These are phyloP conservation scores for Malassezia furfur DNA, from an alignment of 1,284 basidiomycete genomes.

Conservation along the genomic window DNA sequence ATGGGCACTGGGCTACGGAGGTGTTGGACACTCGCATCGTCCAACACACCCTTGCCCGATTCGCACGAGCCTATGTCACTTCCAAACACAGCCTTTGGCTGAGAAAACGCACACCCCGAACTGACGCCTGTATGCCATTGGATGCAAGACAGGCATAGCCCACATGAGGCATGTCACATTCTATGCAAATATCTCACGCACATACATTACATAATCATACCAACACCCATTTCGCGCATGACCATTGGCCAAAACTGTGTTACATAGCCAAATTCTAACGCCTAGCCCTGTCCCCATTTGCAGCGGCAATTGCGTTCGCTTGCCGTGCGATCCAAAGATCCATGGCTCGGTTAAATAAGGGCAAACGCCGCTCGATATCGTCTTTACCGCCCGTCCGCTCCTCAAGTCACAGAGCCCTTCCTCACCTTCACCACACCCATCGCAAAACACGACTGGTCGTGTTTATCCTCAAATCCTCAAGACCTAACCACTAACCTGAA, in stretches of 20 bases:
- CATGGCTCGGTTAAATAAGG: too few relatives aligned
- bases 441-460: slow-evolving; percentile 17
- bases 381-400: slow-evolving; percentile 1
- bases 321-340: too few relatives aligned
- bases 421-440: slow-evolving; percentile 6
- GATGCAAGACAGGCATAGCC: neutral
- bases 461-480: slow-evolving; percentile 5
- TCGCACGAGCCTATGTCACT: neutral
- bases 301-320: too few relatives aligned
- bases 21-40: slow-evolving; percentile 6
- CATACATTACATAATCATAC: slow-evolving; percentile 1
- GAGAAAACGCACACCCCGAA: too few relatives aligned
- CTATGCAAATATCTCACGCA: neutral
- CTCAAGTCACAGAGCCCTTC: slow-evolving; percentile 5
- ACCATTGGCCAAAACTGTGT: too few relatives aligned
- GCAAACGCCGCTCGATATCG: too few relatives aligned
- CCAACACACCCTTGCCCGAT: neutral
- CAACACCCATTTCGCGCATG: too few relatives aligned
- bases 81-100: neutral
- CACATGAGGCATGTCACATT: slow-evolving; percentile 4
- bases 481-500: neutral
- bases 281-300: neutral
- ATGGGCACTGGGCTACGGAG: slow-evolving; percentile 16
- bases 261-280: neutral
- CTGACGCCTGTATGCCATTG: too few relatives aligned